These are phyloP conservation scores for Blastobotrys petasosporus DNA, from an alignment of 1,139 yeast genomes.

Conservation along the genomic window DNA sequence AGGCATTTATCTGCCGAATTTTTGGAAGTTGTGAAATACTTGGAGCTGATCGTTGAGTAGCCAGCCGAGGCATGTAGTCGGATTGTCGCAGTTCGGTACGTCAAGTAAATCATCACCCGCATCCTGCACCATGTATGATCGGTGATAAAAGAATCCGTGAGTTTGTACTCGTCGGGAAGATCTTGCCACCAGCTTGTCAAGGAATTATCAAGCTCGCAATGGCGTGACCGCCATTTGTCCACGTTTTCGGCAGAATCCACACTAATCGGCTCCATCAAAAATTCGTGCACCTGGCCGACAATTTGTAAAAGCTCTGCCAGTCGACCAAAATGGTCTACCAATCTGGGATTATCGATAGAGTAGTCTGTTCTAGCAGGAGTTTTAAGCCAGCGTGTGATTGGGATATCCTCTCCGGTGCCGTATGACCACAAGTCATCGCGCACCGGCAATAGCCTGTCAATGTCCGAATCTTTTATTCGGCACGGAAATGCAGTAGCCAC, in stretches of 20 bases:
- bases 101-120: constrained; percentile 26
- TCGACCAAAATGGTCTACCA: constrained; percentile 19
- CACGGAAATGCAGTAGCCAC: constrained; percentile 22
- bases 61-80: constrained; percentile 34
- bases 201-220: constrained; percentile 20
- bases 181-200: constrained; percentile 21
- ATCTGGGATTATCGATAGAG: constrained; percentile 7
- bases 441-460: constrained; percentile 19
- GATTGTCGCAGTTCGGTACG: constrained; percentile 31
- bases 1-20: constrained; percentile 30
- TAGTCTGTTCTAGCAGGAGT: constrained; percentile 13
- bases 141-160: not conserved
- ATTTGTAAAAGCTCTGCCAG: constrained; percentile 19
- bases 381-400: constrained; percentile 16
- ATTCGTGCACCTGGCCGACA: constrained; percentile 20
- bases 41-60: constrained; percentile 32
- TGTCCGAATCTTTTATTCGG: constrained; percentile 18
- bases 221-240: constrained; percentile 21
- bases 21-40: constrained; percentile 28
- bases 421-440: constrained; percentile 16
- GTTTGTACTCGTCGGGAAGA: constrained; percentile 17
- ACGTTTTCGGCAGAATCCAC: constrained; percentile 19
- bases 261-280: constrained; percentile 20
- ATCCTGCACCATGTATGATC: constrained; percentile 14
- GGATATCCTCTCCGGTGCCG: constrained; percentile 3